These are phyloP conservation scores for Termitomyces sp. DNA, from an alignment of 768 basidiomycete genomes.

Conservation along the genomic window DNA sequence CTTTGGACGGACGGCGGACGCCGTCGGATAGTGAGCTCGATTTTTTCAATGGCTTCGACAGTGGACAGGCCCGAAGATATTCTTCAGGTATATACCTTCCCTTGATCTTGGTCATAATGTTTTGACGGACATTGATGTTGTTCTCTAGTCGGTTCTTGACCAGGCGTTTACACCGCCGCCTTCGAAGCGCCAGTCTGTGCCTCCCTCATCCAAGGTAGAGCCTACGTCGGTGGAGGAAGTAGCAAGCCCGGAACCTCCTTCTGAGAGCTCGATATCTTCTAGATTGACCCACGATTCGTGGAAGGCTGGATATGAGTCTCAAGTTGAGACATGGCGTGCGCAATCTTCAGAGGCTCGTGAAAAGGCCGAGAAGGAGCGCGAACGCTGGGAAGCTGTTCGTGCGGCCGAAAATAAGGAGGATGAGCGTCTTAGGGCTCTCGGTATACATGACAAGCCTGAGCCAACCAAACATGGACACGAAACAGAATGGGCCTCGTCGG, in stretches of 20 bases:
- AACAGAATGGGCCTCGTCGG: slow-evolving; percentile 26
- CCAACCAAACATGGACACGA: slow-evolving; percentile 14
- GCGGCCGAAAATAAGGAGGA: slow-evolving; percentile 44
- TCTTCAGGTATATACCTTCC: slow-evolving; percentile 13
- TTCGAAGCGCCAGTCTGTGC: slow-evolving; percentile 20
- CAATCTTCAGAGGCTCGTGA: slow-evolving; percentile 67
- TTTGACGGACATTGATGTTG: background rate
- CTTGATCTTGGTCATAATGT: background rate
- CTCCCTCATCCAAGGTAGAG: background rate
- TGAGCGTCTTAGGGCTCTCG: slow-evolving; percentile 31
- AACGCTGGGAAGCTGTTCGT: slow-evolving; percentile 66
- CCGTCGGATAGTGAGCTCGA: background rate
- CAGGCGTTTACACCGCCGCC: slow-evolving; percentile 28
- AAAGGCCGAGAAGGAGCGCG: slow-evolving; percentile 71
- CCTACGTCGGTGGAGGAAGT: slow-evolving; percentile 1
- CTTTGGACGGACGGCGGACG: background rate
- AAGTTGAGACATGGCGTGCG: slow-evolving; percentile 65
- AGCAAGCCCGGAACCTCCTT: slow-evolving; percentile 4
- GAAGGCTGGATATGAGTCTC: slow-evolving; percentile 66
- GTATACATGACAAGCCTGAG: background rate
- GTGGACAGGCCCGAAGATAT: slow-evolving; percentile 14
- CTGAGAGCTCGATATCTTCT: slow-evolving; percentile 10
- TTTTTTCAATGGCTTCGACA: slow-evolving; percentile 9
- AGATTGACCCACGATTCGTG: slow-evolving; percentile 40
- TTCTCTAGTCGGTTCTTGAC: slow-evolving; percentile 20